Percentiles rank a stretch among this genome's conserved stretches.
Conservation (phyloP, 495 filamentous ascomycete genomes). For the Hypoxylon rickii region DNA sequence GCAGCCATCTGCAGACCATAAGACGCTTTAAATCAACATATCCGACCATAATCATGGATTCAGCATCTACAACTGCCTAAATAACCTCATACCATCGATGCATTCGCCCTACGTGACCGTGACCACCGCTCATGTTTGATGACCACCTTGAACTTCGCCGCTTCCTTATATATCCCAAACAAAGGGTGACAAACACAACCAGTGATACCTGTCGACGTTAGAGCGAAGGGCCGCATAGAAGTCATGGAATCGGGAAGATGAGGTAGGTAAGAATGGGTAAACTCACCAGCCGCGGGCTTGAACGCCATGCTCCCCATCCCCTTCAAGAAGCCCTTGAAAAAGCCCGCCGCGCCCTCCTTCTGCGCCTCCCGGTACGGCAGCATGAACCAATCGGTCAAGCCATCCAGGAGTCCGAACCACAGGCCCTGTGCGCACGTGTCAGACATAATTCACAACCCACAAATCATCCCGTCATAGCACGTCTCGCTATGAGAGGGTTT, state of each 20-base stretch:
- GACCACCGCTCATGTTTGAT: constrained; percentile 21
- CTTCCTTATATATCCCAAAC: constrained; percentile 63
- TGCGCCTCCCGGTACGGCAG: constrained; percentile 57
- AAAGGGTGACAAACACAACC: constrained; percentile 60
- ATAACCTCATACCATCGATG: constrained; percentile 12
- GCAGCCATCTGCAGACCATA: no score
- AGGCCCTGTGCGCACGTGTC: constrained; percentile 27
- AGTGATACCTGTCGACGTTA: constrained; percentile 39
- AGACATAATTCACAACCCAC: no score
- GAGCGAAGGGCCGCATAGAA: no score
- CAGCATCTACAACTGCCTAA: neutral
- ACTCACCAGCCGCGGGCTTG: constrained; percentile 58
- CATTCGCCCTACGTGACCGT: constrained; percentile 2
- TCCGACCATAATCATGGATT: neutral
- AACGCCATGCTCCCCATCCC: constrained; percentile 58
- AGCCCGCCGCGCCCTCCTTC: constrained; percentile 56
- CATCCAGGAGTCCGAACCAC: constrained; percentile 58
- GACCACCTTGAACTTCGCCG: constrained; percentile 26
- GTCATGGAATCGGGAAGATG: no score
- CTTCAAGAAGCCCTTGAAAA: constrained; percentile 61
- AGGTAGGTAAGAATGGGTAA: neutral
- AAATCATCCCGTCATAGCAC: no score
- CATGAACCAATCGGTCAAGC: constrained; percentile 48
- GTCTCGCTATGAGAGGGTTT: no score
- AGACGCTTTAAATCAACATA: no score